phyloP scores from a whole-genome alignment of 495 filamentous ascomycete species.

The Xylaria telfairii region DNA sequence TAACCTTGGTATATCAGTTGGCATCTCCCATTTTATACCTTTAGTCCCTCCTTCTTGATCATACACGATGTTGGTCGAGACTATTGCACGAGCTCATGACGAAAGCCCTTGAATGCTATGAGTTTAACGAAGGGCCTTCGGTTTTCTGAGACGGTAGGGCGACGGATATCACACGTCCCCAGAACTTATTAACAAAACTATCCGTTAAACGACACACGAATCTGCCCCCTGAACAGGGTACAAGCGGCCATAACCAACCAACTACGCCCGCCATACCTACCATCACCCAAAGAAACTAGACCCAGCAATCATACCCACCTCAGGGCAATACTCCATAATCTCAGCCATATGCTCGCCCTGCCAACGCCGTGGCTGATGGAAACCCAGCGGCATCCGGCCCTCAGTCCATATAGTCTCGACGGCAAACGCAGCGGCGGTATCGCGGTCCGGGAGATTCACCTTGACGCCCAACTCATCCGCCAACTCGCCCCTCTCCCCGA shows the following conservation, averaged over 20 bases:
- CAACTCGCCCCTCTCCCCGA: not conserved
- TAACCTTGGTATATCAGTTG: not conserved
- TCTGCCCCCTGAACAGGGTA: not conserved
- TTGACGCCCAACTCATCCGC: not conserved
- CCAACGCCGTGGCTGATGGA: conserved; percentile 29
- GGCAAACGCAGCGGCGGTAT: conserved; percentile 22
- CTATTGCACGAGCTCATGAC: too few species aligned
- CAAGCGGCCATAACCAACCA: not conserved
- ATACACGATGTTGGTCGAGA: not conserved
- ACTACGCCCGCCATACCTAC: not conserved
- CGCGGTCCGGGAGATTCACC: conserved; percentile 19
- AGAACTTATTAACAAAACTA: not conserved
- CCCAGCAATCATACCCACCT: conserved; percentile 28
- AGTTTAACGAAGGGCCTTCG: not conserved
- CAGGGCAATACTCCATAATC: conserved; percentile 34
- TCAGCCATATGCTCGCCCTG: conserved; percentile 8
- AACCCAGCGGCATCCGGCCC: conserved; percentile 24
- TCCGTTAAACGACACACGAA: not conserved
- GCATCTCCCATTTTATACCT: not conserved
- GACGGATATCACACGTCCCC: not conserved
- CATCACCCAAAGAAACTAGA: conserved; percentile 16
- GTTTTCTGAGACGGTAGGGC: not conserved
- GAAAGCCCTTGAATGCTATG: too few species aligned
- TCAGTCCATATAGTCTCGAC: conserved; percentile 27
- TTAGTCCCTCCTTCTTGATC: not conserved